A percentile compares a stretch with the other conserved stretches of the same genome.
These are phyloP conservation scores for Saccharomycopsis phalli DNA, from an alignment of 1,139 yeast species.

Conservation along the genomic window DNA sequence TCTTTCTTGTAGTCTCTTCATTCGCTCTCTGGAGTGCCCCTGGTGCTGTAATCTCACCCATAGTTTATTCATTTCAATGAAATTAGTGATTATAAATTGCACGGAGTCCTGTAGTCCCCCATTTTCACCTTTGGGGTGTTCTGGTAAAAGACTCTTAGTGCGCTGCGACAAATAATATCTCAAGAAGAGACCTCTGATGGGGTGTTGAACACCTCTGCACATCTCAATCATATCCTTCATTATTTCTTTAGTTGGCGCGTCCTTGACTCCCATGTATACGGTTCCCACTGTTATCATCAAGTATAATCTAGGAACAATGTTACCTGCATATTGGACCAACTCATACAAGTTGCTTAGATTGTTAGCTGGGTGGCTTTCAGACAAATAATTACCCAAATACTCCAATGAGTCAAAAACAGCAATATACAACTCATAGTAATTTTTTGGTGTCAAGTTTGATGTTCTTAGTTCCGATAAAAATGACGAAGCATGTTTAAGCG, in stretches of 20 bases:
- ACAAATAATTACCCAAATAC: conserved; percentile 52
- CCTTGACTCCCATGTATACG: conserved; percentile 69
- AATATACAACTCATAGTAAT: conserved; percentile 87
- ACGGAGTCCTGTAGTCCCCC: conserved; percentile 44
- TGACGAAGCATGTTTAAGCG: conserved; percentile 79
- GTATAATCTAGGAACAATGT: conserved; percentile 83
- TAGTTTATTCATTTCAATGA: conserved; percentile 92
- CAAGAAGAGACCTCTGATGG: conserved; percentile 79
- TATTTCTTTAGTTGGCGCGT: conserved; percentile 77
- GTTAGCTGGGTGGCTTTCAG: conserved; percentile 59
- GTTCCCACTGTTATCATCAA: conserved; percentile 95
- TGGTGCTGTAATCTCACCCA: conserved; percentile 97
- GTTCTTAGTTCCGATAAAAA: conserved; percentile 78
- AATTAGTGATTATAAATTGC: conserved; percentile 71
- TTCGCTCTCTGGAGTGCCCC: conserved; percentile 82
- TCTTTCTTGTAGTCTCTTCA: conserved; percentile 67
- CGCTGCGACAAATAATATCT: conserved; percentile 84
- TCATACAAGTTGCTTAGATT: conserved; percentile 89
- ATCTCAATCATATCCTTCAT: conserved; percentile 96
- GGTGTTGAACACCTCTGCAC: conserved; percentile 98
- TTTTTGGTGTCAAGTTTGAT: conserved; percentile 72
- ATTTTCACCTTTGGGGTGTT: too few relatives aligned
- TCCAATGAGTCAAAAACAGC: conserved; percentile 79
- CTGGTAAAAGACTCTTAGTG: conserved; percentile 65
- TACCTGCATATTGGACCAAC: conserved; percentile 91